Evolutionary conservation across 2,329 filamentous ascomycete species (phyloP), one percentile per base, ranked within the genome.

Genomic region (Aspergillus ochraceoroseus): DNA sequence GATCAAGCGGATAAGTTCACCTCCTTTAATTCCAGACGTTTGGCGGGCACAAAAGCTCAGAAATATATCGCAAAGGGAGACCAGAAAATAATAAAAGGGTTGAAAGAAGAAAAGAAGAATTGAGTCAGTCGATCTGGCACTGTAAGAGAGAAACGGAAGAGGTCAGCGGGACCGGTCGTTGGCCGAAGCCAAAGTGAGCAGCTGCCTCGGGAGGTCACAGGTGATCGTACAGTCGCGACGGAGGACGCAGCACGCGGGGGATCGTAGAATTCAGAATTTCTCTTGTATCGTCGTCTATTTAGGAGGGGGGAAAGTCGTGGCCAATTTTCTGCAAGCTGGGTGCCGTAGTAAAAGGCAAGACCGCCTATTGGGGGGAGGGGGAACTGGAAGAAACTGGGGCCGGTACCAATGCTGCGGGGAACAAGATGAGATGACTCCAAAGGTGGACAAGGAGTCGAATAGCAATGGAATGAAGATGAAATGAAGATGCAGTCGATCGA

Each of bases 201-300:
- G 57, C 57, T 62, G 60, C 53, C 57, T 58, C 47, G 55, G 46
- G 44, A 53, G 48, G 51, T 58, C 59, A 59, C 57, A 58, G 52
- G 53, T 49, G n/a, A 55, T 53, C 55, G 56, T 58, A 47, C 49
- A 48, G 36, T 41, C 45, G 37, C 44, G 41, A 44, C 43, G 20
- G 32, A 45, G 36, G 37, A 25, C 36, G 48, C 45, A 44, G 49
- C 51, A 52, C 53, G 49, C 47, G 50, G 43, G 43, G 43, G 38
- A 25, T 22, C 7, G 31, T 14, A 36, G 36, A 37, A 34, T 18
- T 14, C 15, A n/a, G 17, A 18, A 32, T 47, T 27, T 32, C 12
- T 32, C 9, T 23, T 17, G 19, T 20, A 23, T 33, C 31, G 6
- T 11, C 7, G 13, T n/a, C 14, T 22, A 6, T 8, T 19, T 8